Base-by-base conservation (phyloP, 2,329 filamentous ascomycete genomes). In the Daldinia sp. region DNA sequence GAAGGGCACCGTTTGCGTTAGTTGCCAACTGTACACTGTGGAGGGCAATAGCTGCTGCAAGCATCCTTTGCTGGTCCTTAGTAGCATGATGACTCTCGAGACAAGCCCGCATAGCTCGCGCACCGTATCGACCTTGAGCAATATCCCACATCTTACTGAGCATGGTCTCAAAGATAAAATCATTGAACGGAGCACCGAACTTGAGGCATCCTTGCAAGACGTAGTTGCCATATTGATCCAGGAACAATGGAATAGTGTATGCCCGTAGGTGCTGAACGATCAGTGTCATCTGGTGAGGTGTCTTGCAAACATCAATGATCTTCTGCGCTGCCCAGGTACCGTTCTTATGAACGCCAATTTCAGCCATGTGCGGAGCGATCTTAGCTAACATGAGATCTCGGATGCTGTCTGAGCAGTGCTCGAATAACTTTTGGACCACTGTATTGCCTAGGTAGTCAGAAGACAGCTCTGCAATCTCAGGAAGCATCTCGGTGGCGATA, bases 291-390 rank as follows among this genome's bases (percentile, higher is more conserved):
- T 98, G 94, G 44, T 85, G 83, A 5, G 92, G 89, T 0, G 92
- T 93, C 81, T 96, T 93, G 79, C 94, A 95, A 6, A 97, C 93
- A 76, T 98, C 95, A 74, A 99, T 98, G 76, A 99, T 98, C 86
- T 98, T 99, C 82, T 99, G 96, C 0, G 96, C 96, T 61, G 96
- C 96, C 96, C 96, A 99, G 0, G 96, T 99, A 70, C 96, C 96
- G 76, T 99, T 99, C 88, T 99, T 99, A 87, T 99, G 96, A 6
- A 98, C 90, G 75, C 96, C 96, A 81, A 98, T 98, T 81, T 98
- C 94, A 28, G 95, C 94, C 78, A 98, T 88, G 78, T 98, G 94
- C 65, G 95, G 94, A 2, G 92, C 89, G 75, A 99, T 97, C 77
- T 94, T 90, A 13, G 84, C 82, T 65, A 99, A 85, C 96, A 99